These are phyloP conservation scores for Nadsonia commutata DNA, from an alignment of 1,139 yeast species.

Conservation along the genomic window DNA sequence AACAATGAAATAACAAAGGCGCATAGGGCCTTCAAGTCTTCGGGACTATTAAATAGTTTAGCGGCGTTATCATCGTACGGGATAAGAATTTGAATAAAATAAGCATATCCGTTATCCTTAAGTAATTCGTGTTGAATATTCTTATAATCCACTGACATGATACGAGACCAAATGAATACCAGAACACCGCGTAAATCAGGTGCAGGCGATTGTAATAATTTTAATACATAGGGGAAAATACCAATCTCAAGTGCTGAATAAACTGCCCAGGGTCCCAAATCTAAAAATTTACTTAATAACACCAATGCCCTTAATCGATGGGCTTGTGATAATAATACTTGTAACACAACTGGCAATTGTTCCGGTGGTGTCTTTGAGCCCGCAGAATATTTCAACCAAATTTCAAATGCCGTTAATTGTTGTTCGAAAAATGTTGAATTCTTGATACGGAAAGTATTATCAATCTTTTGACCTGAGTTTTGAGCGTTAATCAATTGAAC, in stretches of 20 bases:
- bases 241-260: conserved; percentile 86
- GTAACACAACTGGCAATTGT: conserved; percentile 85
- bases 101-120: conserved; percentile 81
- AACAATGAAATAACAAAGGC: conserved; percentile 79
- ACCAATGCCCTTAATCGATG: conserved; percentile 85
- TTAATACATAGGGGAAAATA: conserved; percentile 86
- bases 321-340: conserved; percentile 83
- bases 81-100: conserved; percentile 63
- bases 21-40: conserved; percentile 91
- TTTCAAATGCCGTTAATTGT: conserved; percentile 88
- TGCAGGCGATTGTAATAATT: conserved; percentile 85
- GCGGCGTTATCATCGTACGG: conserved; percentile 24
- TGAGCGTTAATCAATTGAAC: conserved; percentile 31
- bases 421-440: conserved; percentile 92
- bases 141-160: conserved; percentile 86
- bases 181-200: conserved; percentile 88
- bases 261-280: conserved; percentile 96
- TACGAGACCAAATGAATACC: conserved; percentile 94
- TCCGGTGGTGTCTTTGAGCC: conserved; percentile 68
- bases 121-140: conserved; percentile 86
- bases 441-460: conserved; percentile 40
- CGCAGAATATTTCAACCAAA: conserved; percentile 88
- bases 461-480: conserved; percentile 16
- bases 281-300: conserved; percentile 69
- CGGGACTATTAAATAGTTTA: conserved; percentile 9